Conservation (phyloP, 306 rosid species). For the Ziziphus jujuba region DNA sequence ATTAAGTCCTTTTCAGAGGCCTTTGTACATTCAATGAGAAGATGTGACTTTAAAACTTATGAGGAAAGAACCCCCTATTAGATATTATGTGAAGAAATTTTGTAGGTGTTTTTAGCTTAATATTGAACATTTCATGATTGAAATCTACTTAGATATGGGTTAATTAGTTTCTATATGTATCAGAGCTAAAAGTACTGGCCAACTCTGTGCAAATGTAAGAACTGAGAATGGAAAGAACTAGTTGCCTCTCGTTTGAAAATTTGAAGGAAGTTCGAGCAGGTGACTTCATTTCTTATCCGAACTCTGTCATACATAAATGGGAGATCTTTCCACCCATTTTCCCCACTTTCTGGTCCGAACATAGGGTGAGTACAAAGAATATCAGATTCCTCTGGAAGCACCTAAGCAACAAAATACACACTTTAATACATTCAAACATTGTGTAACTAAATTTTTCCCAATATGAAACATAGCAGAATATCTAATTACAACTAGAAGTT, state of each 20-base stretch:
- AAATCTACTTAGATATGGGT: neutral
- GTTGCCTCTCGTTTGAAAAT: slow-evolving; percentile 53
- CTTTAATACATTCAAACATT: neutral
- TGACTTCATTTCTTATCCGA: slow-evolving; percentile 51
- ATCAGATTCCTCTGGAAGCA: slow-evolving; percentile 52
- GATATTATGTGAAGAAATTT: no score
- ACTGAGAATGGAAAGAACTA: neutral
- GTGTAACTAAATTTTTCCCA: neutral
- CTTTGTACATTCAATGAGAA: no score
- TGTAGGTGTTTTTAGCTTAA: no score
- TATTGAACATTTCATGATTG: no score
- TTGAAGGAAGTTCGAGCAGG: slow-evolving; percentile 50
- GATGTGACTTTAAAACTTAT: no score
- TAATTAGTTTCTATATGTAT: neutral
- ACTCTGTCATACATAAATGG: slow-evolving; percentile 59
- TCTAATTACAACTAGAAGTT: neutral
- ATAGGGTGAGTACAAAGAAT: slow-evolving; percentile 70
- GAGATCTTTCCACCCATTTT: slow-evolving; percentile 57
- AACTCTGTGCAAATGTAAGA: neutral
- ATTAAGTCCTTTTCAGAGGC: no score
- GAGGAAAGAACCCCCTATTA: no score
- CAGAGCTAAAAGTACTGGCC: neutral
- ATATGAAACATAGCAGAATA: neutral
- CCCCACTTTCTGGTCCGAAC: slow-evolving; percentile 66
- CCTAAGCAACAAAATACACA: slow-evolving; percentile 21